A percentile compares a stretch with the other conserved stretches of the same genome.
Evolutionary conservation across 2,329 filamentous ascomycete species (phyloP).

Genomic region (Hypoxylon sp.): DNA sequence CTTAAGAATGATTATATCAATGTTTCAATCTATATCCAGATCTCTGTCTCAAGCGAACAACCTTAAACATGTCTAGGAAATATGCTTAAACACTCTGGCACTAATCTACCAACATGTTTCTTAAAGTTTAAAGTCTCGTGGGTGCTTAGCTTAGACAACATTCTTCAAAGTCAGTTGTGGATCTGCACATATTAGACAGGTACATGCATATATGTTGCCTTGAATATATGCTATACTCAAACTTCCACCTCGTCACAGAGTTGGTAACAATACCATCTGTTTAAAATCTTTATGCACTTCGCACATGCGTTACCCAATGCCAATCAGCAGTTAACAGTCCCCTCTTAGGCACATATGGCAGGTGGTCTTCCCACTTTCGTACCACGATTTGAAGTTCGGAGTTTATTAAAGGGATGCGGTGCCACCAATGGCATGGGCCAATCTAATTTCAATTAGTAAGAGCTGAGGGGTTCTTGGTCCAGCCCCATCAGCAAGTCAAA

Average conservation of each 20-base stretch:
- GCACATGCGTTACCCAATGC: not conserved
- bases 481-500: constrained; percentile 24
- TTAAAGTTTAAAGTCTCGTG: not conserved
- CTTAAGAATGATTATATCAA: too few species aligned
- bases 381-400: constrained; percentile 14
- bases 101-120: not conserved
- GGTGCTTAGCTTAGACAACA: not conserved
- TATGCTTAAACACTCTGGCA: not conserved
- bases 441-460: constrained; percentile 36
- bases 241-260: not conserved
- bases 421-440: constrained; percentile 20
- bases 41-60: not conserved
- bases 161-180: not conserved
- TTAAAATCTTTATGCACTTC: not conserved
- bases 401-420: constrained; percentile 24
- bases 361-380: constrained; percentile 2
- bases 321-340: not conserved
- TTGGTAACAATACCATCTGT: not conserved
- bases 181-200: not conserved
- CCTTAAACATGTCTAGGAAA: not conserved
- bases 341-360: not conserved
- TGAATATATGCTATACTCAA: not conserved
- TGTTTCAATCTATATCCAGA: not conserved
- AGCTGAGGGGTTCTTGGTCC: constrained; percentile 40
- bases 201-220: not conserved